phyloP scores from a whole-genome alignment of 495 filamentous ascomycete species.

The Paragyromitra xinjiangensis region DNA sequence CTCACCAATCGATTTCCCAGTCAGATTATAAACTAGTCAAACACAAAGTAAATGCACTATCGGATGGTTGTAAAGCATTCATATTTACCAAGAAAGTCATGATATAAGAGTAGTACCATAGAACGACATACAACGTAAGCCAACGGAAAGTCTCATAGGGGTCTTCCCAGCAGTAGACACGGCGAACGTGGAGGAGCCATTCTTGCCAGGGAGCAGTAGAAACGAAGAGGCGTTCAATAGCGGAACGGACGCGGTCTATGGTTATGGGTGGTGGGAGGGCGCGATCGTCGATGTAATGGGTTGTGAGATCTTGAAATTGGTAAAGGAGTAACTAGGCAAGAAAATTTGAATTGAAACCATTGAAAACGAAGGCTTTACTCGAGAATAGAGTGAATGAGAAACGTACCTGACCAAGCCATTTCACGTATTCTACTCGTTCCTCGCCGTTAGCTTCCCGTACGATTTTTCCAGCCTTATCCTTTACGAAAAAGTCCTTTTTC shows the following conservation, averaged over 20 bases:
- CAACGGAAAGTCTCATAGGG: constrained; percentile 56
- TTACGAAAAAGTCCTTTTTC: constrained; percentile 55
- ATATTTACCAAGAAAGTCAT: constrained; percentile 59
- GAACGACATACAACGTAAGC: constrained; percentile 56
- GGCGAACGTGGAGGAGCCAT: constrained; percentile 59
- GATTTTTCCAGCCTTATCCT: constrained; percentile 46
- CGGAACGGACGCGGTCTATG: constrained; percentile 58
- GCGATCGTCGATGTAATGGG: constrained; percentile 63
- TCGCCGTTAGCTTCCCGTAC: constrained; percentile 20
- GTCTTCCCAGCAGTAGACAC: constrained; percentile 63
- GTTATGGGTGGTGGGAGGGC: constrained; percentile 59
- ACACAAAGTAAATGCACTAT: constrained; percentile 1
- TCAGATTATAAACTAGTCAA: neutral
- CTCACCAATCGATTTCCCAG: neutral
- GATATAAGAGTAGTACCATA: constrained; percentile 60
- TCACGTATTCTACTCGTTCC: constrained; percentile 58
- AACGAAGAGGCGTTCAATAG: constrained; percentile 61
- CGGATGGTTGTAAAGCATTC: constrained; percentile 20
- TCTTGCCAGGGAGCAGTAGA: constrained; percentile 62
- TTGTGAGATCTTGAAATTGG: constrained; percentile 59
- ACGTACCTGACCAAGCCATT: constrained; percentile 60
- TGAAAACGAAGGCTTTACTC: constrained; percentile 8
- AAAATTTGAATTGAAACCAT: neutral
- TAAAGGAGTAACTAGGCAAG: constrained; percentile 59
- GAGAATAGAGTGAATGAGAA: constrained; percentile 1